phyloP scores from a whole-genome alignment of 108 stramenopile genomes.

The Stephanodiscus triporus region DNA sequence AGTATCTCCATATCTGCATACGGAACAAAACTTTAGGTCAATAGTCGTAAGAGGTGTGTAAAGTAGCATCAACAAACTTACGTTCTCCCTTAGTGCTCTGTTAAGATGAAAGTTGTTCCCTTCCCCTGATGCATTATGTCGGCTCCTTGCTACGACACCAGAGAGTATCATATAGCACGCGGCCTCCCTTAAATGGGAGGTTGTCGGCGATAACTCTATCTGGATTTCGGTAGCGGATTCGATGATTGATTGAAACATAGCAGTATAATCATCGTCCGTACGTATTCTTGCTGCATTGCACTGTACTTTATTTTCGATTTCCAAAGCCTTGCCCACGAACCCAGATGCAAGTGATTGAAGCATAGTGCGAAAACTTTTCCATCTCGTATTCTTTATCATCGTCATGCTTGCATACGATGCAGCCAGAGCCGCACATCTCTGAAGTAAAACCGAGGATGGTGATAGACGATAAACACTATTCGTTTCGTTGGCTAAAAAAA shows the following conservation, averaged over 20 bases:
- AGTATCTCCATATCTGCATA: conserved; percentile 26
- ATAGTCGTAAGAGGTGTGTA: not conserved
- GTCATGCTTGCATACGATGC: conserved; percentile 9
- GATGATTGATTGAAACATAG: conserved; percentile 9
- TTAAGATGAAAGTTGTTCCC: conserved; percentile 18
- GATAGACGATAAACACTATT: conserved; percentile 13
- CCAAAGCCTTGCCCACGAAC: conserved; percentile 5
- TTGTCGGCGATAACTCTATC: not conserved
- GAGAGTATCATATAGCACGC: conserved; percentile 23
- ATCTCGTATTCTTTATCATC: conserved; percentile 31
- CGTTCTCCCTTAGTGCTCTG: conserved; percentile 19
- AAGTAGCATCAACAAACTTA: conserved; percentile 5
- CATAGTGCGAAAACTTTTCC: conserved; percentile 31
- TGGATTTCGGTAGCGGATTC: not conserved
- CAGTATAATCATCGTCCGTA: conserved; percentile 9
- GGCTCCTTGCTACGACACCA: conserved; percentile 17
- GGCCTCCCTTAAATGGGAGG: conserved; percentile 20
- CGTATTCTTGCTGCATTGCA: conserved; percentile 5
- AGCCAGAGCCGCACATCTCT: conserved; percentile 19
- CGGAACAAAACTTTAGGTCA: not conserved
- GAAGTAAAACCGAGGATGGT: conserved; percentile 34
- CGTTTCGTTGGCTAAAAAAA: conserved; percentile 1
- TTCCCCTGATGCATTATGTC: not conserved
- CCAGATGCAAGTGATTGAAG: conserved; percentile 12
- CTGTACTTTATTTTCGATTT: not conserved